Evolutionary conservation across 345 rosid genomes (phyloP), one percentile per base, ranked within the genome.

Genomic region (Populus euphratica): DNA sequence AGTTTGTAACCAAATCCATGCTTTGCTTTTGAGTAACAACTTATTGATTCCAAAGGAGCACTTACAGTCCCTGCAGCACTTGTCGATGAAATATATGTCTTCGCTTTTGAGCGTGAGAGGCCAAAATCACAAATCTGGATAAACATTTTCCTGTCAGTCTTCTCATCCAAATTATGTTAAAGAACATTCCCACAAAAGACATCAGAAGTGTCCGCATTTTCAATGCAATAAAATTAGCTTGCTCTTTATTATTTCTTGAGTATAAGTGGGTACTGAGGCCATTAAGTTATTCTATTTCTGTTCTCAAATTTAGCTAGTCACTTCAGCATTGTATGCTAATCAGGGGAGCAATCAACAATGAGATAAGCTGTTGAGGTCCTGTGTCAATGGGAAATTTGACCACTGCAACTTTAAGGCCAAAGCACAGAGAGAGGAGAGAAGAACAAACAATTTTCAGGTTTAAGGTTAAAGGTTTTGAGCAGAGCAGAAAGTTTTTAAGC

Each of bases 121-220:
- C 83, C 83, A 67, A 81, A 81, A 73, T 81, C 83, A 72, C 77
- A 72, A 68, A 81, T 70, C 83, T 81, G 77, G 36, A 73, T 35
- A 47, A 35, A 41, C 80, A 65, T 41, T 49, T 76, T 35, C 43
- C 39, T 68, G 67, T 70, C 12, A 62, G 66, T 25, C 35, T 21
- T 18, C 29, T 5, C 8, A 49, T 43, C 38, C 49, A 27, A 59
- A 12, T 3, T 8, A n/a, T 7, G 39, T 36, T n/a, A 25, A 36
- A 35, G n/a, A 56, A 9, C 43, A 35, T 20, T 36, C 47, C 21
- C 17, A 21, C 44, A 31, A 71, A 35, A 4, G 54, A 41, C 16
- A 43, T 21, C 23, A 62, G 25, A 38, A 33, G 5, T 33, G 5
- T 33, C 36, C 5, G 5, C 36, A 33, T 33, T 33, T 33, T 33